Evolutionary conservation across 768 basidiomycete genomes (phyloP).

Genomic region (Rhizopogon vulgaris): DNA sequence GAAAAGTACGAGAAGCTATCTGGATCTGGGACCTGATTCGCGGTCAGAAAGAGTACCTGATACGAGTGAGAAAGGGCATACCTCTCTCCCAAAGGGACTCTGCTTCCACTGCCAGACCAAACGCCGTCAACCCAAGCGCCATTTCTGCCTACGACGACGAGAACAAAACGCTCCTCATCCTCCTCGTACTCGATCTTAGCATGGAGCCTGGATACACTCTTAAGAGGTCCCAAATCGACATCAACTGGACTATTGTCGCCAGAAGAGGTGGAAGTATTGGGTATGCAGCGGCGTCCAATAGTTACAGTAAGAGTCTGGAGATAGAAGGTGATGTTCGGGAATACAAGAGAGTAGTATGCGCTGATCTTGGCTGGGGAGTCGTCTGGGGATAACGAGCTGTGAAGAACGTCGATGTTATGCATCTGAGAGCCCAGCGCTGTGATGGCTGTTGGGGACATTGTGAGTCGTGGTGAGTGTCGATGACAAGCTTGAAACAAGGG

Average conservation of each 20-base stretch:
- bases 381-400: slow-evolving; percentile 4
- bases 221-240: slow-evolving; percentile 91
- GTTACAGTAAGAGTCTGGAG: slow-evolving; percentile 92
- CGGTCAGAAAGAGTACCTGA: slow-evolving; percentile 6
- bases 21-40: slow-evolving; percentile 81
- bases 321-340: slow-evolving; percentile 93
- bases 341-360: slow-evolving; percentile 91
- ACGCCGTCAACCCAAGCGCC: slow-evolving; percentile 97
- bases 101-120: slow-evolving; percentile 87
- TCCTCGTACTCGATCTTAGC: slow-evolving; percentile 94
- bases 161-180: slow-evolving; percentile 80
- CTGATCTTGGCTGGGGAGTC: slow-evolving; percentile 68
- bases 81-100: slow-evolving; percentile 83
- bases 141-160: slow-evolving; percentile 92
- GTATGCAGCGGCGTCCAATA: slow-evolving; percentile 84
- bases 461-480: slow-evolving; percentile 1
- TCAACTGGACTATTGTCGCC: slow-evolving; percentile 55
- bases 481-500: slow-evolving; percentile 5
- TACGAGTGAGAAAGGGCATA: slow-evolving; percentile 25
- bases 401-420: not conserved
- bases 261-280: slow-evolving; percentile 48
- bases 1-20: slow-evolving; percentile 95
- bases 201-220: slow-evolving; percentile 96
- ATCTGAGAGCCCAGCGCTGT: not conserved
- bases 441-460: slow-evolving; percentile 17